Conservation (phyloP, 495 filamentous ascomycete genomes). For the Lophiotrema nucula region DNA sequence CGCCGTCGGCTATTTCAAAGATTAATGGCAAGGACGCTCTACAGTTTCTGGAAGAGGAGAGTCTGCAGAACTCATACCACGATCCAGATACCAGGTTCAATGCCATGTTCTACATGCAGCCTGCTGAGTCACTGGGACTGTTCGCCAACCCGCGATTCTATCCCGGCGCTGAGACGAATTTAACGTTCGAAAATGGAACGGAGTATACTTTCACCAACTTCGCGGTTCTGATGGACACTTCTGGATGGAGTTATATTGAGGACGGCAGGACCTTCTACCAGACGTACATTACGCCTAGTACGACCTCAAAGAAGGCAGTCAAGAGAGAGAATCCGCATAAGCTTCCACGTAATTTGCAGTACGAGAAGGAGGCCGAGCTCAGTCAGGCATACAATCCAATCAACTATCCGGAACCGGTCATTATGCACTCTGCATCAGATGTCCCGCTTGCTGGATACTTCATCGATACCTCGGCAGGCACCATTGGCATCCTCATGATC, state of each 20-base stretch:
- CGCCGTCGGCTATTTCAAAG: constrained; percentile 18
- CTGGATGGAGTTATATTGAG: constrained; percentile 14
- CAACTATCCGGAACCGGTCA: constrained; percentile 23
- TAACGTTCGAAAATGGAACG: constrained; percentile 32
- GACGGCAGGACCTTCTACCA: constrained; percentile 26
- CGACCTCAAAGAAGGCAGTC: constrained; percentile 16
- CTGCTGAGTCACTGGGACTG: constrained; percentile 26
- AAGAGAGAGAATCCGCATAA: constrained; percentile 8
- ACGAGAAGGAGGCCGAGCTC: constrained; percentile 9
- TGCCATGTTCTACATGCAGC: constrained; percentile 32
- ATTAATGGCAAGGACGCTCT: constrained; percentile 28
- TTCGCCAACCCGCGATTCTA: constrained; percentile 31
- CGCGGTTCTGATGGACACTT: constrained; percentile 18
- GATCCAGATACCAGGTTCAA: constrained; percentile 34
- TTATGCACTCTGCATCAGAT: constrained; percentile 17
- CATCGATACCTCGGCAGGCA: constrained; percentile 19
- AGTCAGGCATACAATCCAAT: constrained; percentile 8
- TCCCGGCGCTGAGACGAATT: constrained; percentile 20
- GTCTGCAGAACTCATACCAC: constrained; percentile 22
- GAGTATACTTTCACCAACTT: constrained; percentile 17
- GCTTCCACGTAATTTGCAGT: constrained; percentile 15
- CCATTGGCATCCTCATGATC: constrained; percentile 28
- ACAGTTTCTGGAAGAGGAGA: constrained; percentile 26
- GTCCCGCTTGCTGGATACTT: constrained; percentile 32
- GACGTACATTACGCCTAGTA: constrained; percentile 8